Percentiles rank a stretch among this genome's conserved stretches.
phyloP scores from a whole-genome alignment of 2,329 filamentous ascomycete genomes.

The Verticillium alfalfae region DNA sequence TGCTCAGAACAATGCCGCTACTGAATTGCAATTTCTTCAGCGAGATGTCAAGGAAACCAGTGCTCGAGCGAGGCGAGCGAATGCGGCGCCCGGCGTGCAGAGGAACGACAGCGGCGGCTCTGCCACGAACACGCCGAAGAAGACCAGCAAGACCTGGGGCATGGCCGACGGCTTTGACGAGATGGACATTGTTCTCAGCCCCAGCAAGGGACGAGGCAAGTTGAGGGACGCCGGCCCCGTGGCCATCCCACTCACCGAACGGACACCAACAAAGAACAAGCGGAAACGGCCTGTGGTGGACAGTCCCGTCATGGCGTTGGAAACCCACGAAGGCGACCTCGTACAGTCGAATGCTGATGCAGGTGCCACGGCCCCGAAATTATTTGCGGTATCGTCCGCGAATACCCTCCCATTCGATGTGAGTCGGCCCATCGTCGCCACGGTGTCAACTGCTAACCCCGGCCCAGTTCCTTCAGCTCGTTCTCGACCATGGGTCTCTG shows the following conservation, averaged over 20 bases:
- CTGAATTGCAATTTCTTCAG: slow-evolving; percentile 67
- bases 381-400: background rate
- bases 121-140: slow-evolving; percentile 52
- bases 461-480: slow-evolving; percentile 51
- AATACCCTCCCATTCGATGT: slow-evolving; percentile 37
- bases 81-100: slow-evolving; percentile 17
- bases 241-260: slow-evolving; percentile 39
- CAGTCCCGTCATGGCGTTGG: slow-evolving; percentile 60
- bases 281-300: slow-evolving; percentile 61
- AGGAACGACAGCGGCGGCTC: slow-evolving; percentile 16
- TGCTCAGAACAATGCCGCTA: slow-evolving; percentile 59
- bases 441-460: slow-evolving; percentile 13
- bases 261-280: slow-evolving; percentile 64
- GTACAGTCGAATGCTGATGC: slow-evolving; percentile 24
- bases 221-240: slow-evolving; percentile 34
- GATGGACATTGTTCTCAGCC: slow-evolving; percentile 49
- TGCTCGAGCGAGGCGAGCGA: slow-evolving; percentile 42
- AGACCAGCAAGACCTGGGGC: slow-evolving; percentile 46
- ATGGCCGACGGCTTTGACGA: slow-evolving; percentile 76
- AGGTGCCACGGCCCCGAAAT: background rate
- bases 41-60: slow-evolving; percentile 62
- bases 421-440: slow-evolving; percentile 11
- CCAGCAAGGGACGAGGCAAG: slow-evolving; percentile 42
- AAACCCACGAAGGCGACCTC: slow-evolving; percentile 40
- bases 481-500: slow-evolving; percentile 56